Percentiles rank a stretch among this genome's conserved stretches.
phyloP scores from a whole-genome alignment of 2,329 filamentous ascomycete species.

The Xylariales sp. region DNA sequence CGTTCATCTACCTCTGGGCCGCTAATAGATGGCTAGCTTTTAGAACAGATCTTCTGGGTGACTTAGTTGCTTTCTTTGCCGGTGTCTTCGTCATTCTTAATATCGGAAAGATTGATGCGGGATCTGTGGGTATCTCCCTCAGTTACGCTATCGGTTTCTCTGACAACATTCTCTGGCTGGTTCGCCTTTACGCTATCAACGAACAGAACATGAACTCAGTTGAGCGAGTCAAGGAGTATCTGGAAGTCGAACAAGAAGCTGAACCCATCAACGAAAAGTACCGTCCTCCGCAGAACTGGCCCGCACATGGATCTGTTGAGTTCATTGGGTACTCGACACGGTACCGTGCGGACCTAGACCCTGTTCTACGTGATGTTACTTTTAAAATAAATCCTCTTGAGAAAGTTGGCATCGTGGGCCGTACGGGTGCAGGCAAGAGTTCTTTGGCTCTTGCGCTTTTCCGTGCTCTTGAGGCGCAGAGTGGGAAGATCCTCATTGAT shows the following conservation, averaged over 20 bases:
- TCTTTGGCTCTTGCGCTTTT: conserved; percentile 91
- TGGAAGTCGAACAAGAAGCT: conserved; percentile 94
- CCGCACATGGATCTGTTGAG: conserved; percentile 76
- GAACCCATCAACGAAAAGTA: conserved; percentile 70
- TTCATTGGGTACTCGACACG: conserved; percentile 87
- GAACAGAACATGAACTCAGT: conserved; percentile 99
- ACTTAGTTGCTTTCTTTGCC: conserved; percentile 88
- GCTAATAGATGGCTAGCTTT: conserved; percentile 96
- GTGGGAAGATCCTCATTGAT: conserved; percentile 85
- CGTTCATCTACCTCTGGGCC: conserved; percentile 95
- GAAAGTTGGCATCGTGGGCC: conserved; percentile 93
- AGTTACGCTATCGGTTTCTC: conserved; percentile 97
- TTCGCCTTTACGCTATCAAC: conserved; percentile 87
- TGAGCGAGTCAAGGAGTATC: conserved; percentile 94
- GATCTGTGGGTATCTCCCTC: conserved; percentile 86
- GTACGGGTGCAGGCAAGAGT: conserved; percentile 94
- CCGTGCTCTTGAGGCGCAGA: conserved; percentile 85
- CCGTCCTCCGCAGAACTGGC: conserved; percentile 77
- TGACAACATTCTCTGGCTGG: conserved; percentile 94
- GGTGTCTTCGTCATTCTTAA: conserved; percentile 86
- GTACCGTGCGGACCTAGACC: conserved; percentile 82
- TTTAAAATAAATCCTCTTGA: conserved; percentile 84
- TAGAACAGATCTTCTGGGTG: conserved; percentile 84
- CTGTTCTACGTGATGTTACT: conserved; percentile 75
- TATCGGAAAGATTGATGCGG: conserved; percentile 78